A percentile compares a stretch with the other conserved stretches of the same genome.
Evolutionary conservation across 139 green algal genomes (phyloP).

Genomic region (Marvania coccoides): DNA sequence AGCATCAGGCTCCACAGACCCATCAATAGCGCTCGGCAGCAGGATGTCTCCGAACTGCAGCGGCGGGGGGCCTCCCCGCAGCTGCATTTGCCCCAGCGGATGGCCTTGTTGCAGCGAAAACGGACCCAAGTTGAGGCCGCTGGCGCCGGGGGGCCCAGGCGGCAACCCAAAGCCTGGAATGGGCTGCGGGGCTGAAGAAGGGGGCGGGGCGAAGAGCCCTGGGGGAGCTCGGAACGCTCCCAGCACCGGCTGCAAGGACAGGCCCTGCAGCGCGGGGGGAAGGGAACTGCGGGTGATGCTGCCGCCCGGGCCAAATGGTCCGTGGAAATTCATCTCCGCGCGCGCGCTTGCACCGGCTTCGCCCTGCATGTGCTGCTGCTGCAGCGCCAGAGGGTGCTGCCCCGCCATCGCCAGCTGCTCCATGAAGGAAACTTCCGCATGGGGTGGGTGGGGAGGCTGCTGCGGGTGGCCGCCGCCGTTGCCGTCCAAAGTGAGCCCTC

Average conservation of each 20-base stretch:
- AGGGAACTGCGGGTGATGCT: background rate
- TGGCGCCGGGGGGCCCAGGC: background rate
- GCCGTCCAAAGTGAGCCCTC: too few species aligned
- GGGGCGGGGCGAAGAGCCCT: background rate
- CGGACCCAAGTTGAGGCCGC: too few species aligned
- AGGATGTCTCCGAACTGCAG: slow-evolving; percentile 5
- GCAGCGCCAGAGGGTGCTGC: too few species aligned
- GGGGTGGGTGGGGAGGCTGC: too few species aligned
- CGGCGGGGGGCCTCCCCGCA: background rate
- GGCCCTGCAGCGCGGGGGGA: slow-evolving; percentile 3
- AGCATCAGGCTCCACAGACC: slow-evolving; percentile 13
- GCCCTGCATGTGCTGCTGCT: slow-evolving; percentile 5
- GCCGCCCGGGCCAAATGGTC: too few species aligned
- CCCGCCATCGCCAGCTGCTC: slow-evolving; percentile 2
- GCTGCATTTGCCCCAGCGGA: background rate
- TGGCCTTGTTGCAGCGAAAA: background rate
- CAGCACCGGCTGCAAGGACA: slow-evolving; percentile 1
- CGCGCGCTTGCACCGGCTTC: too few species aligned
- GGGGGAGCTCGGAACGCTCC: background rate
- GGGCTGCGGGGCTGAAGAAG: background rate
- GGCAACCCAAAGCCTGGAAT: background rate
- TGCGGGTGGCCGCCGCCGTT: too few species aligned
- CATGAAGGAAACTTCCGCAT: slow-evolving; percentile 1
- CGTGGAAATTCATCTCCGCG: too few species aligned
- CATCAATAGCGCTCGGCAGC: slow-evolving; percentile 28